Base-by-base conservation (phyloP, 164 flowering plant species). In the Taxillus chinensis region DNA sequence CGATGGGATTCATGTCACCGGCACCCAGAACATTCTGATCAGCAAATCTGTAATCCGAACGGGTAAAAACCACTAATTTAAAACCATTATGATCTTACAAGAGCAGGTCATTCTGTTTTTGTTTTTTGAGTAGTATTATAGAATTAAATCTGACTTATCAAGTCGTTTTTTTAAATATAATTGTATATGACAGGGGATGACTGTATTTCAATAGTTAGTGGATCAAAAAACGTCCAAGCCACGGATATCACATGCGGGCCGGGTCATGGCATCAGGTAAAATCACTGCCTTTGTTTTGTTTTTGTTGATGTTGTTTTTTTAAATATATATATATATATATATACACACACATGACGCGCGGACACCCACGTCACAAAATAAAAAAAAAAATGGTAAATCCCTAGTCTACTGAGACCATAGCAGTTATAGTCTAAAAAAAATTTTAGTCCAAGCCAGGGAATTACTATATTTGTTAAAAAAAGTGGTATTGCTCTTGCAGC, bases 251-350 rank as follows among this genome's bases (percentile, higher is more conserved):
- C 51, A 0, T 88, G 96, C 55, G 92, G 96, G 45, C 96, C 96
- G 40, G 96, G 96, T 2, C 96, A 88, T 75, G 96, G 96, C 58
- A 86, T 81, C 64, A 86, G 89, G 91, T 83, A 12, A 8, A 53
- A 17, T 7, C 15, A 43, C 8, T 14, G 11, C 56, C 37, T 7
- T 53, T 7, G 8, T 53, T 53, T 13, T 53, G 27, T 27, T 27
- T 27, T 27, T 27, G 27, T 2, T 27, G 27, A 27, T 27, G 27
- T 27, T 27, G 27, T 27, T 27, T 27, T 27, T 27, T 27, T 27
- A 27, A 27, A 27, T 27, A 27, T 27, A 27, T 27, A 27, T 27
- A 27, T 27, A 27, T 27, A 27, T 27, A 27, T 27, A 27, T 27
- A 27, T 27, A n/a, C n/a, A n/a, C n/a, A 27, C 27, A 27, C 27